These are phyloP conservation scores for Populus trichocarpa DNA, from an alignment of 441 rosid species.

Conservation along the genomic window DNA sequence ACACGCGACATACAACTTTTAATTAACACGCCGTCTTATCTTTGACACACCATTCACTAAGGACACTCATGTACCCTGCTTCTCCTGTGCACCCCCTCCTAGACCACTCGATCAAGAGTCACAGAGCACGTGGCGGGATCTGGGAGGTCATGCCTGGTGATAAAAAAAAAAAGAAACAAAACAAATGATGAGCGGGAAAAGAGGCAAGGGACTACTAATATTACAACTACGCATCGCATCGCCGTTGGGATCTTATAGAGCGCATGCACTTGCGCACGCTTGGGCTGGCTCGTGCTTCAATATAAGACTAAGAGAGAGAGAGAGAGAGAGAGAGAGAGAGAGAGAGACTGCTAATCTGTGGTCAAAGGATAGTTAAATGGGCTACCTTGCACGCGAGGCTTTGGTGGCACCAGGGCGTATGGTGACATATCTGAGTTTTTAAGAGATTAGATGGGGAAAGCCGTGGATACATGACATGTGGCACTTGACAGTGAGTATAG, in stretches of 20 bases:
- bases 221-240: constrained; percentile 18
- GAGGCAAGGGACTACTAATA: background rate
- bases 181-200: background rate
- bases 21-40: constrained; percentile 31
- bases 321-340: no score
- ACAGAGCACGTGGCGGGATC: constrained; percentile 18
- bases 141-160: no score
- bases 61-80: background rate
- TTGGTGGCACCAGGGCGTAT: constrained; percentile 28
- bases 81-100: background rate
- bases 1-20: constrained; percentile 30
- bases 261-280: constrained; percentile 54
- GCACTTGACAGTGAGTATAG: rapidly evolving
- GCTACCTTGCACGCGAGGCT: constrained; percentile 37
- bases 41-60: background rate
- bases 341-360: background rate
- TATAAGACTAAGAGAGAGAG: background rate
- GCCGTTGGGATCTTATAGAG: constrained; percentile 34
- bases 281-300: constrained; percentile 42
- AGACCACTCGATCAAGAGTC: background rate
- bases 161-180: background rate
- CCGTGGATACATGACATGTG: constrained; percentile 8
- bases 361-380: constrained; percentile 43
- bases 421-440: background rate
- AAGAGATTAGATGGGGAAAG: background rate